A percentile compares a stretch with the other conserved stretches of the same genome.
phyloP scores from a whole-genome alignment of 768 basidiomycete genomes.

The Boletellus sp. region DNA sequence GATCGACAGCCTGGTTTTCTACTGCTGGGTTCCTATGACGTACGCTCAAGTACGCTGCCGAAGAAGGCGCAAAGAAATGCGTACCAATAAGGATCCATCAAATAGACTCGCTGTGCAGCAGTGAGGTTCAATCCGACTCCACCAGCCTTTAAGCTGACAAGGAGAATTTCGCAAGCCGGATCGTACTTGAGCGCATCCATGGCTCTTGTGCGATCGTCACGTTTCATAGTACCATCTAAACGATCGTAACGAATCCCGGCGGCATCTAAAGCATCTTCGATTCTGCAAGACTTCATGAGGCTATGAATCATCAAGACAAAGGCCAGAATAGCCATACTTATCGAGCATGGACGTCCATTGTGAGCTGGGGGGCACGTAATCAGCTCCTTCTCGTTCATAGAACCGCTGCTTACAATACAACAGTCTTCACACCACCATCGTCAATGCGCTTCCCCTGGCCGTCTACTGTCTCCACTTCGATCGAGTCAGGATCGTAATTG shows the following conservation, averaged over 20 bases:
- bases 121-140: constrained; percentile 97
- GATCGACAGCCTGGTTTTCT: constrained; percentile 97
- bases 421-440: constrained; percentile 77
- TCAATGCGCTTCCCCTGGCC: constrained; percentile 66
- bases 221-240: constrained; percentile 96
- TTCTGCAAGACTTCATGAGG: constrained; percentile 38
- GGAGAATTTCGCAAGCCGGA: constrained; percentile 85
- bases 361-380: constrained; percentile 48
- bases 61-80: background rate
- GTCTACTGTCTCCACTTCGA: constrained; percentile 78
- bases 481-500: constrained; percentile 76
- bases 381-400: constrained; percentile 13
- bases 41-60: background rate
- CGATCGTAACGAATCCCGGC: constrained; percentile 86
- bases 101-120: constrained; percentile 87
- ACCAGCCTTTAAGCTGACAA: constrained; percentile 95
- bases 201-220: constrained; percentile 85
- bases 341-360: constrained; percentile 96
- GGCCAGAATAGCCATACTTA: constrained; percentile 46
- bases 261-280: constrained; percentile 85
- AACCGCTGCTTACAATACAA: constrained; percentile 78
- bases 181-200: constrained; percentile 93
- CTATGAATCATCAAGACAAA: constrained; percentile 1
- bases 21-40: constrained; percentile 85
- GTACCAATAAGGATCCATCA: constrained; percentile 97